phyloP scores from a whole-genome alignment of 495 filamentous ascomycete species.

The Penicillium manginii region DNA sequence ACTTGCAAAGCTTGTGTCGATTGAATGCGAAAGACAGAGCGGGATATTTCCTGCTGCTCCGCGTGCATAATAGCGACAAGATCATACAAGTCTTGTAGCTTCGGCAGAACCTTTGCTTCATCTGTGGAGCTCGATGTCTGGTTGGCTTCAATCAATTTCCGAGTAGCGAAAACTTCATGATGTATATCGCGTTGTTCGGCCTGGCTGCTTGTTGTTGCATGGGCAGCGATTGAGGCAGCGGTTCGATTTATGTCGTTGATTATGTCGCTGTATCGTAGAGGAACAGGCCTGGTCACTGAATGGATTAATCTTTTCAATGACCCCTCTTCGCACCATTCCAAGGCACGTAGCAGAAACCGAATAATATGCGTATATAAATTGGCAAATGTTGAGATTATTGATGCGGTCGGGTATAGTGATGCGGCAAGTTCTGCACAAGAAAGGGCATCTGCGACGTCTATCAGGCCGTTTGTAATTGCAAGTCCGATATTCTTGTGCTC shows the following conservation, averaged over 20 bases:
- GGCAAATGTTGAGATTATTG: background rate
- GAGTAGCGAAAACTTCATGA: background rate
- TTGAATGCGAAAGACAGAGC: background rate
- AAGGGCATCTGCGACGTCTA: constrained; percentile 2
- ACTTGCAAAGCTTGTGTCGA: constrained; percentile 1
- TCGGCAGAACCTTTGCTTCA: too few species aligned
- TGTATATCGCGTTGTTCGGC: constrained; percentile 1
- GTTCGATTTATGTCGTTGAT: background rate
- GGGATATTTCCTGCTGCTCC: too few species aligned
- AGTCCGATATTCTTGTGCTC: too few species aligned
- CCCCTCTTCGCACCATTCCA: constrained; percentile 5
- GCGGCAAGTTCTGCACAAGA: background rate
- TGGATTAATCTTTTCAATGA: background rate
- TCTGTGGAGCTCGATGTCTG: background rate
- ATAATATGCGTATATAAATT: constrained; percentile 1
- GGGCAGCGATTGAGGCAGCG: background rate
- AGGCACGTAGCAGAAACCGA: background rate
- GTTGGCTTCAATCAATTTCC: background rate
- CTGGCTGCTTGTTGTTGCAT: background rate
- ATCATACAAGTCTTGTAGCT: too few species aligned
- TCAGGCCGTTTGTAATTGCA: too few species aligned
- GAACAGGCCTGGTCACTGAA: background rate
- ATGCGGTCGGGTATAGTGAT: background rate
- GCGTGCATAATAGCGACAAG: background rate
- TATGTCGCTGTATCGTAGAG: background rate